Conservation (phyloP, 352 stramenopile species). For the Pythium rhizo-oryzae region DNA sequence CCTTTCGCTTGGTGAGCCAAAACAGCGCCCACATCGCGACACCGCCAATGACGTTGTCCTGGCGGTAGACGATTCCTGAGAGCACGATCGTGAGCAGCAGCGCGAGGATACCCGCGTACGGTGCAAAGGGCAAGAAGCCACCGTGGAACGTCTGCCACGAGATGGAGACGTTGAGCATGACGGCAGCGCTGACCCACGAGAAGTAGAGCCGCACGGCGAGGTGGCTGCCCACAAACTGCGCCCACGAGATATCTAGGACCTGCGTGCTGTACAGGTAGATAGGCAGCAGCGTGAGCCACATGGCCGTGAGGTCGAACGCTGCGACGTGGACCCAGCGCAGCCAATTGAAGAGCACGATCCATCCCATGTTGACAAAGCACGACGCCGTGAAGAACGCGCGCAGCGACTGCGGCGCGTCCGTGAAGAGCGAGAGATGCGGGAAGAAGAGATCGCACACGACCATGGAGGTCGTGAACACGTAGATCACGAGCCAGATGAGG, state of each 20-base stretch:
- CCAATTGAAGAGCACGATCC: constrained; percentile 58
- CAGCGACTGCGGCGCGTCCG: constrained; percentile 42
- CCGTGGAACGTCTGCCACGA: constrained; percentile 44
- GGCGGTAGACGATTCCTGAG: constrained; percentile 45
- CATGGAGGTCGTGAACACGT: constrained; percentile 45
- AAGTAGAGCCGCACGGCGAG: constrained; percentile 67
- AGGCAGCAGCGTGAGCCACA: constrained; percentile 56
- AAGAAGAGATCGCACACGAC: constrained; percentile 58
- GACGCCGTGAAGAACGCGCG: constrained; percentile 54
- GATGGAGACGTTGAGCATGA: constrained; percentile 57
- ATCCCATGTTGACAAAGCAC: constrained; percentile 53
- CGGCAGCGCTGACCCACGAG: constrained; percentile 56
- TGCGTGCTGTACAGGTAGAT: constrained; percentile 70
- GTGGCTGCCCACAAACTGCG: constrained; percentile 56
- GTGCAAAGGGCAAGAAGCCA: constrained; percentile 42
- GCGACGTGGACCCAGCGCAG: constrained; percentile 42
- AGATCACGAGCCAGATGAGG: constrained; percentile 74
- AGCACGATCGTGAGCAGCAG: constrained; percentile 49
- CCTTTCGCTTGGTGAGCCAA: constrained; percentile 46
- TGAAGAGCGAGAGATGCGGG: constrained; percentile 49
- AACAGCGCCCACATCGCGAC: constrained; percentile 57
- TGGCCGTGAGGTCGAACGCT: constrained; percentile 47
- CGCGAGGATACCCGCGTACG: constrained; percentile 51
- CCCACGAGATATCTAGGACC: constrained; percentile 39
- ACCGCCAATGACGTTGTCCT: constrained; percentile 54